Conservation (phyloP, 1,139 yeast species). For the Wickerhamiella infanticola region DNA sequence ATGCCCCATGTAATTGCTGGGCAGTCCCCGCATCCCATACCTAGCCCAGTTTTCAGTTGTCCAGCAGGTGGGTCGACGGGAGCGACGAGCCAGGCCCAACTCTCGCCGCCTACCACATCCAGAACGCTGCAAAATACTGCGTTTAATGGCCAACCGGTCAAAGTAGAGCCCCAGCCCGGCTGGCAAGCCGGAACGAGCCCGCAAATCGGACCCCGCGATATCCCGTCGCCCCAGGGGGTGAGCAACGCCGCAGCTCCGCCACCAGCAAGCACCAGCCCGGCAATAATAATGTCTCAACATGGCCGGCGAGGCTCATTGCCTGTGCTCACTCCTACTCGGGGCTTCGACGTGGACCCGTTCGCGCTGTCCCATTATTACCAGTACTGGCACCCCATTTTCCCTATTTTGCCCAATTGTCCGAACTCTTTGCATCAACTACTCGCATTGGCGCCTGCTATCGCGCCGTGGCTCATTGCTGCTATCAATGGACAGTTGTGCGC, state of each 20-base stretch:
- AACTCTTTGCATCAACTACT: conserved; percentile 21
- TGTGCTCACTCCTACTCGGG: not conserved
- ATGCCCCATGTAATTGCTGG: not conserved
- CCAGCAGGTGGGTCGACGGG: not conserved
- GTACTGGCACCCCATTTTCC: conserved; percentile 27
- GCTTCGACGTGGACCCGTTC: conserved; percentile 1
- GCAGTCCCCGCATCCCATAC: not conserved
- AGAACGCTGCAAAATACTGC: not conserved
- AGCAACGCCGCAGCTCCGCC: not conserved
- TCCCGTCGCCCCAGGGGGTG: not conserved
- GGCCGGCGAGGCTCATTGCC: not conserved
- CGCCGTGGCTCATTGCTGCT: conserved; percentile 11
- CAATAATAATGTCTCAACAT: not conserved
- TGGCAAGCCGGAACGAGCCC: not conserved
- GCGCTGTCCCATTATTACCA: conserved; percentile 26
- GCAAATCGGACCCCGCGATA: not conserved
- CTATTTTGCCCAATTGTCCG: conserved; percentile 25
- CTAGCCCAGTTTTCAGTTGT: not conserved
- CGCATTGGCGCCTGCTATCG: conserved; percentile 13
- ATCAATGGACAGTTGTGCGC: conserved; percentile 8
- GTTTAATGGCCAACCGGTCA: not conserved
- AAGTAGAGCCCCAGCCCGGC: not conserved
- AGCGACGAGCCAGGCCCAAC: not conserved
- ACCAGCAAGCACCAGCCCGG: not conserved
- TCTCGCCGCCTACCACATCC: not conserved